Evolutionary conservation across 257 asterid species (phyloP).

Genomic region (Nyctanthes arbortristis): DNA sequence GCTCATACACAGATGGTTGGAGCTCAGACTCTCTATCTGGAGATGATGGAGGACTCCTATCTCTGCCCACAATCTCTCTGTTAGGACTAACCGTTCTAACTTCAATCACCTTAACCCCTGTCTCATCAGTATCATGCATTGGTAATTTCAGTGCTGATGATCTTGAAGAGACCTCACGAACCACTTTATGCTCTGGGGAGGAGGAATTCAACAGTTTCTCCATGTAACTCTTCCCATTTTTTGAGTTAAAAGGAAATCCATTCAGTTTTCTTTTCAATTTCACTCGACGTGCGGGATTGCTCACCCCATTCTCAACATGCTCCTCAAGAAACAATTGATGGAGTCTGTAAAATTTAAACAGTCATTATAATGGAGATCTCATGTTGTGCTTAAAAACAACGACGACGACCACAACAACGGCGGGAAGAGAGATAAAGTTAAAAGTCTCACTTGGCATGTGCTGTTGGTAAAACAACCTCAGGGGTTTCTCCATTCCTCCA

Average conservation of each 20-base stretch:
- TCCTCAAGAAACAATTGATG: constrained; percentile 87
- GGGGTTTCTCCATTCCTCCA: constrained; percentile 75
- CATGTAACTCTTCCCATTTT: constrained; percentile 85
- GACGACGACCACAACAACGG: too few relatives aligned
- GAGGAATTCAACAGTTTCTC: constrained; percentile 56
- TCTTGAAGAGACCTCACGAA: constrained; percentile 52
- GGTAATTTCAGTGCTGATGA: constrained; percentile 39
- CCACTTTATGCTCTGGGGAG: constrained; percentile 70
- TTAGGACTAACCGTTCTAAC: constrained; percentile 44
- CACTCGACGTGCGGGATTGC: constrained; percentile 55
- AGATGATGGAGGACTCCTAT: constrained; percentile 34
- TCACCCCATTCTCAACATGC: constrained; percentile 56
- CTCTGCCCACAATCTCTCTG: constrained; percentile 41
- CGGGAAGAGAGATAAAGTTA: constrained; percentile 19
- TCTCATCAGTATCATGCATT: constrained; percentile 37
- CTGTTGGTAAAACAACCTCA: constrained; percentile 48
- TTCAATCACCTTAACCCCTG: constrained; percentile 42
- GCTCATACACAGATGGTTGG: constrained; percentile 31
- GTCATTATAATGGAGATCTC: constrained; percentile 4
- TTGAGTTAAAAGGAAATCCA: constrained; percentile 74
- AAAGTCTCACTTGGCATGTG: constrained; percentile 79
- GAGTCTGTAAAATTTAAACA: constrained; percentile 56
- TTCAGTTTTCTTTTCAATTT: constrained; percentile 79
- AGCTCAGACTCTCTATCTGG: constrained; percentile 37
- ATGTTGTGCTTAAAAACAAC: constrained; percentile 10